Evolutionary conservation across 768 basidiomycete species (phyloP).

Genomic region (Phlegmacium glaucopus): DNA sequence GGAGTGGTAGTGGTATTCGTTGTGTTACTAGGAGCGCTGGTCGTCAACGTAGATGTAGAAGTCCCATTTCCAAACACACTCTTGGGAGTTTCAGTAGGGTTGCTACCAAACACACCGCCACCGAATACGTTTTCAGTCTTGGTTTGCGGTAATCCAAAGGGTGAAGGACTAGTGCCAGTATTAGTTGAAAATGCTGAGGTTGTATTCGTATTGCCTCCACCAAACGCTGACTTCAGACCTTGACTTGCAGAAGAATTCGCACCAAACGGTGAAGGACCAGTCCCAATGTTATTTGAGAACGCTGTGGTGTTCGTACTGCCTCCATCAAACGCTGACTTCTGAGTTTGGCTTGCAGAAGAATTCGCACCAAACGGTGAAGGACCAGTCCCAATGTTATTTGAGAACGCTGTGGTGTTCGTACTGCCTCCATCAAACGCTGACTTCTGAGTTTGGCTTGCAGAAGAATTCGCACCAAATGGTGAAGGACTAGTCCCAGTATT

Average conservation of each 20-base stretch:
- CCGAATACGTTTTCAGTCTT: background rate
- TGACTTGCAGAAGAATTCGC: too few species aligned
- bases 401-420: conserved; percentile 16
- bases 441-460: background rate
- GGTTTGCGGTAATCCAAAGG: background rate
- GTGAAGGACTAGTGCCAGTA: conserved; percentile 11
- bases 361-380: background rate
- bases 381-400: conserved; percentile 14
- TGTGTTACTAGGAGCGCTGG: background rate
- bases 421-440: conserved; percentile 8
- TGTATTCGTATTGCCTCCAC: conserved; percentile 1
- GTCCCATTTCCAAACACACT: conserved; percentile 8
- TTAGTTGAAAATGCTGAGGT: conserved; percentile 19
- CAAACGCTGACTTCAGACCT: conserved; percentile 7
- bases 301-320: conserved; percentile 10
- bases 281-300: conserved; percentile 17
- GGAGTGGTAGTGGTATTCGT: background rate
- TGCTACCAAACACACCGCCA: background rate
- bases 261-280: conserved; percentile 4
- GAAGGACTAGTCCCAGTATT: conserved; percentile 4
- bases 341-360: background rate
- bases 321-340: conserved; percentile 7
- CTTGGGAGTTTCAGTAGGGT: background rate
- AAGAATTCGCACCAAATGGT: too few species aligned
- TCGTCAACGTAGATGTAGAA: conserved; percentile 1